Evolutionary conservation across 2,329 filamentous ascomycete species (phyloP).

Genomic region (Verticillium zaregamsianum): DNA sequence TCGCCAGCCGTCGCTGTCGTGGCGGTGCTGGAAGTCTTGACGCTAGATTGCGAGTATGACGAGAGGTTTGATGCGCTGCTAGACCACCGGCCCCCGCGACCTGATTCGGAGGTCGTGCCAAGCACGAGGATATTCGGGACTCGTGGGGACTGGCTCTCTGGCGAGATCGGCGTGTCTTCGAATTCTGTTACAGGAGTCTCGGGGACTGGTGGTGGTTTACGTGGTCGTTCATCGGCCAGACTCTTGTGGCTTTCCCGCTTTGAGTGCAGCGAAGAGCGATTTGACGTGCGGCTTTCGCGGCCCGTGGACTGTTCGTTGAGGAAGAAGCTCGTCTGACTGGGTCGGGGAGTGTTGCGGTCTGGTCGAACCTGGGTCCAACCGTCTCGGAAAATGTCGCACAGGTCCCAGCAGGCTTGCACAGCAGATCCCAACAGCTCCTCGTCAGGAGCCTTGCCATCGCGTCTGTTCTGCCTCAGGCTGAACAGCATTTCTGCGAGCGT

Average conservation of each 20-base stretch:
- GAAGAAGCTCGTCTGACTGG: conserved; percentile 72
- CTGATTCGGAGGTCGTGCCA: conserved; percentile 59
- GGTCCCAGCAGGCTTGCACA: conserved; percentile 90
- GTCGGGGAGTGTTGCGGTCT: conserved; percentile 79
- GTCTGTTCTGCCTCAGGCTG: conserved; percentile 76
- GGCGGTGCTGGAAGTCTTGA: conserved; percentile 64
- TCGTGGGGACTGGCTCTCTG: conserved; percentile 69
- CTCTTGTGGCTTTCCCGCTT: conserved; percentile 51
- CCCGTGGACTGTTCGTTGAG: conserved; percentile 35
- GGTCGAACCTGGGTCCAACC: conserved; percentile 87
- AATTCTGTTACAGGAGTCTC: conserved; percentile 96
- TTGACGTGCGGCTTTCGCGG: conserved; percentile 45
- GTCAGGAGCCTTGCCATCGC: conserved; percentile 68
- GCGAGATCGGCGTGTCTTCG: conserved; percentile 82
- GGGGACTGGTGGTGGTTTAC: conserved; percentile 50
- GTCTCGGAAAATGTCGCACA: conserved; percentile 89
- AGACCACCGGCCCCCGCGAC: conserved; percentile 71
- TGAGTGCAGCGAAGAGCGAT: conserved; percentile 45
- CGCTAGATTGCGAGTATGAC: conserved; percentile 69
- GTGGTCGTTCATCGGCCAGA: conserved; percentile 42
- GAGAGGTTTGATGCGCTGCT: conserved; percentile 77
- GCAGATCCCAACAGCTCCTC: conserved; percentile 84
- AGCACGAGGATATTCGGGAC: conserved; percentile 87
- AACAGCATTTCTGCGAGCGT: conserved; percentile 89
- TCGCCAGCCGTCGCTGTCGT: conserved; percentile 66